Evolutionary conservation across 495 filamentous ascomycete species (phyloP).

Genomic region (Aspergillus mulundensis): DNA sequence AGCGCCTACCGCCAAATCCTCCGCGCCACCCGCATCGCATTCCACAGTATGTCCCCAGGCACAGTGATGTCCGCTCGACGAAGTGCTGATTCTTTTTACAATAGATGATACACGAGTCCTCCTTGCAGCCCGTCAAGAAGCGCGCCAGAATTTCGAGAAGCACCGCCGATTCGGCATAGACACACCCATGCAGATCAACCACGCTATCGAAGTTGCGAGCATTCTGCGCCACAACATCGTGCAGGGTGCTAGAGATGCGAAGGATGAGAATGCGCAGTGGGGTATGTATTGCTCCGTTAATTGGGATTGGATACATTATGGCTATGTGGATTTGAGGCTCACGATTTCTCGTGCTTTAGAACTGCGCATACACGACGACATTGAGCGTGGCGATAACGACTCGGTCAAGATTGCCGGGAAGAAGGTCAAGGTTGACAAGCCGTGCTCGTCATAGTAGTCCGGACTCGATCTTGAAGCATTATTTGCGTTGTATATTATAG

Average conservation of each 20-base stretch:
- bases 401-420: constrained; percentile 60
- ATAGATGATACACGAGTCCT: constrained; percentile 65
- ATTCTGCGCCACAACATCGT: constrained; percentile 83
- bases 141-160: constrained; percentile 65
- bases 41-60: constrained; percentile 57
- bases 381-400: constrained; percentile 89
- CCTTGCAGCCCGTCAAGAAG: constrained; percentile 62
- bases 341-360: constrained; percentile 42
- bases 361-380: constrained; percentile 83
- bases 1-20: constrained; percentile 79
- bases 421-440: constrained; percentile 44
- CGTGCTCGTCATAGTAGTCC: constrained; percentile 34
- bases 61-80: neutral
- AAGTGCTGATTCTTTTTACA: neutral
- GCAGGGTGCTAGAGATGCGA: constrained; percentile 61
- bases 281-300: constrained; percentile 44
- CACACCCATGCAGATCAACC: constrained; percentile 54
- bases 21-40: constrained; percentile 77
- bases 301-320: neutral
- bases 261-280: constrained; percentile 55
- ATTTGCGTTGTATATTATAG: neutral
- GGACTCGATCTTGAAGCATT: neutral
- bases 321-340: neutral
- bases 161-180: constrained; percentile 55
- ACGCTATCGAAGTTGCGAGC: constrained; percentile 78